phyloP scores from a whole-genome alignment of 495 filamentous ascomycete species.

The Penicillium argentinense region DNA sequence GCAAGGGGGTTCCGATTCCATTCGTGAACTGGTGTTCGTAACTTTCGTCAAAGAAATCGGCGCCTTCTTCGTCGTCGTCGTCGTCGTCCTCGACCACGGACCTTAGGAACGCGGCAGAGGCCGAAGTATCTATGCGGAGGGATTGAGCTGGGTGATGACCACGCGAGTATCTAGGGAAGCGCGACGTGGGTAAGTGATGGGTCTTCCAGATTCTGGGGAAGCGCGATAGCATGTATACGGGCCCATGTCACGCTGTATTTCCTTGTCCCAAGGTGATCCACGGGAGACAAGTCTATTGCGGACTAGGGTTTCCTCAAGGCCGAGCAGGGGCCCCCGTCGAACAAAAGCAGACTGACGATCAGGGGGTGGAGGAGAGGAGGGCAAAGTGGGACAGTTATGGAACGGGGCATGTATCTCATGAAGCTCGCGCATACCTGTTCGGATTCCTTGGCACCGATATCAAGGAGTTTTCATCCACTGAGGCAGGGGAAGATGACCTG shows the following conservation, averaged over 20 bases:
- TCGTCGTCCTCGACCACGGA: conserved; percentile 28
- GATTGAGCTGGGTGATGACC: conserved; percentile 31
- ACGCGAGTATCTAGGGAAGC: conserved; percentile 39
- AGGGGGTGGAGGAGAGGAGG: conserved; percentile 10
- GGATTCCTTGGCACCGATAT: conserved; percentile 38
- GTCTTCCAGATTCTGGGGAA: conserved; percentile 25
- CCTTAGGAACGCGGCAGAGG: conserved; percentile 21
- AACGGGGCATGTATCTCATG: neutral
- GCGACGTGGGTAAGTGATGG: conserved; percentile 30
- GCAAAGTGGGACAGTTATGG: conserved; percentile 8
- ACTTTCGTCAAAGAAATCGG: conserved; percentile 32
- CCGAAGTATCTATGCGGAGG: conserved; percentile 40
- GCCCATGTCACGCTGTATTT: conserved; percentile 17
- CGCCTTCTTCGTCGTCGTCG: conserved; percentile 31
- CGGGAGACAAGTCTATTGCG: no score
- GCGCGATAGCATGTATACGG: conserved; percentile 20
- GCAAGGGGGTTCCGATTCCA: conserved; percentile 40
- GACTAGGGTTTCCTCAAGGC: neutral
- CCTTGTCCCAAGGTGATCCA: no score
- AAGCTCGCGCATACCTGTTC: conserved; percentile 40
- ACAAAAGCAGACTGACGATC: conserved; percentile 8
- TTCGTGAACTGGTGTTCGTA: conserved; percentile 42
- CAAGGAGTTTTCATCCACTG: conserved; percentile 33
- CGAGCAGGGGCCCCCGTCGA: neutral
- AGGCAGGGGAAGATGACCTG: conserved; percentile 22